Evolutionary conservation across 768 basidiomycete genomes (phyloP).

Genomic region (Kwoniella botswanensis): DNA sequence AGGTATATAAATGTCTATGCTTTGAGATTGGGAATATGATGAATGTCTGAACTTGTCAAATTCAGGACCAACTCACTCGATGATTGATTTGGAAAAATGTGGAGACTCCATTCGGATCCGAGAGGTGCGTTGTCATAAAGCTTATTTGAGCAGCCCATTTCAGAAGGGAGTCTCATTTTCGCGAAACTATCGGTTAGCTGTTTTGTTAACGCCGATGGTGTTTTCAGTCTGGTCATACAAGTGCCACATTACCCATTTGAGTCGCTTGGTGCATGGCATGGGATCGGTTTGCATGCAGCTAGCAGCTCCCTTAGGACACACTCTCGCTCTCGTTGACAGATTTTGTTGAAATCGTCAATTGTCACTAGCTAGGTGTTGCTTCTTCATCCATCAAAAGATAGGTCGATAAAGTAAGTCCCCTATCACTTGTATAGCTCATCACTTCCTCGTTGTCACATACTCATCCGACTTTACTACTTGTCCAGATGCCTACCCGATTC

Average conservation of each 20-base stretch:
- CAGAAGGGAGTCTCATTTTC: too few species aligned
- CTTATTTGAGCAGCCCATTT: background rate
- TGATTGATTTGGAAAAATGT: constrained; percentile 8
- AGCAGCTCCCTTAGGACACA: background rate
- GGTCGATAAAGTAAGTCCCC: constrained; percentile 35
- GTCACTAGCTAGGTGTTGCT: constrained; percentile 11
- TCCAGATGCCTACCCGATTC: constrained; percentile 88
- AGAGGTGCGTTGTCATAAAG: background rate
- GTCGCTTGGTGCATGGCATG: constrained; percentile 1
- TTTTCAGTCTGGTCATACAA: background rate
- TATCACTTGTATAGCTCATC: background rate
- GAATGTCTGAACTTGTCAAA: background rate
- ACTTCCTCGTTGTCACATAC: background rate
- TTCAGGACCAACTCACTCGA: constrained; percentile 16
- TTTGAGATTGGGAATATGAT: too few species aligned
- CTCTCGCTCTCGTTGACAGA: background rate
- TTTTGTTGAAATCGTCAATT: constrained; percentile 24
- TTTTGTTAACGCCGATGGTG: constrained; percentile 22
- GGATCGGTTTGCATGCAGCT: background rate
- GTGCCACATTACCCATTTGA: constrained; percentile 2
- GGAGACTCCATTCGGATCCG: constrained; percentile 18
- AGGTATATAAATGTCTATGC: background rate
- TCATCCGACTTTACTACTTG: constrained; percentile 3
- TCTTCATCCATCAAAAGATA: constrained; percentile 35
- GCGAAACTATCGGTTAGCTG: constrained; percentile 15